phyloP scores from a whole-genome alignment of 169 alveolate genomes.

The Babesia bigemina region DNA sequence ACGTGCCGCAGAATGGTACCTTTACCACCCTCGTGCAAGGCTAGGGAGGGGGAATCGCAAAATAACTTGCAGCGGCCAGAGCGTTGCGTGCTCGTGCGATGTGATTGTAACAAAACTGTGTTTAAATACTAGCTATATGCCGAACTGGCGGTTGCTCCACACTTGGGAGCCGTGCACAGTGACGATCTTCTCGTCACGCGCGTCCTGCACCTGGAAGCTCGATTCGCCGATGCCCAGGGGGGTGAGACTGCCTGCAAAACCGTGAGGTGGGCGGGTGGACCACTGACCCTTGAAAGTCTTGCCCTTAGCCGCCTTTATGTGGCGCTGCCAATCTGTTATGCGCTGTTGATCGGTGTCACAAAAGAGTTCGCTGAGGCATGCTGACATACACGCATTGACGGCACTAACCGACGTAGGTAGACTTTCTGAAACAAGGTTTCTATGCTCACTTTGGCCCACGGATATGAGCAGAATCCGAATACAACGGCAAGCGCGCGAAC shows the following conservation, averaged over 20 bases:
- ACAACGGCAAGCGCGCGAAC: conserved; percentile 69
- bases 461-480: conserved; percentile 57
- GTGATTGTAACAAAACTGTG: not conserved
- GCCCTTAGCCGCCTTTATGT: conserved; percentile 50
- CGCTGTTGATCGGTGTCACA: conserved; percentile 54
- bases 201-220: conserved; percentile 65
- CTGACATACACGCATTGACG: not conserved
- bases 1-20: not conserved
- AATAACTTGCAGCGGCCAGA: too few relatives aligned
- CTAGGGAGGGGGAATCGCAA: not conserved
- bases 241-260: not conserved
- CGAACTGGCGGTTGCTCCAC: conserved; percentile 77
- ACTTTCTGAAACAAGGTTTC: conserved; percentile 71
- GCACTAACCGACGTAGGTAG: conserved; percentile 64
- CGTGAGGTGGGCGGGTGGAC: not conserved
- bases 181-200: conserved; percentile 74
- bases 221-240: conserved; percentile 57
- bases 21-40: not conserved
- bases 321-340: conserved; percentile 56
- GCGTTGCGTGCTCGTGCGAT: not conserved
- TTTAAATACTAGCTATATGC: conserved; percentile 27
- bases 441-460: conserved; percentile 74
- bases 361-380: conserved; percentile 33
- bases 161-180: conserved; percentile 79
- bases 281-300: conserved; percentile 38